Conservation (phyloP, 2,329 filamentous ascomycete genomes). For the Ceratocystis cacaofunesta region DNA sequence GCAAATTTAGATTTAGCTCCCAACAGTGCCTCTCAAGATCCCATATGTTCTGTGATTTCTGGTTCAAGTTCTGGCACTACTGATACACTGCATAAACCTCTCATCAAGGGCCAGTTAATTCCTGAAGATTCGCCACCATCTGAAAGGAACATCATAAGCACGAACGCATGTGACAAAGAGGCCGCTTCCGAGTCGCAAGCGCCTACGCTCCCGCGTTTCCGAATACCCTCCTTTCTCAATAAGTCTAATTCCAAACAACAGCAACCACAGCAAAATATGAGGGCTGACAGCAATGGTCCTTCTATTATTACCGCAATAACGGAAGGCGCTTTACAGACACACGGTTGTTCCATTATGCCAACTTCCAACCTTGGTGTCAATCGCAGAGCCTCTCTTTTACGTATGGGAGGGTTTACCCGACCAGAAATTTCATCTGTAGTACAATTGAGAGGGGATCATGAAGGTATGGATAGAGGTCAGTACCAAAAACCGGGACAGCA, state of each 20-base stretch:
- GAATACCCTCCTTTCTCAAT: not conserved
- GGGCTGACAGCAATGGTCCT: not conserved
- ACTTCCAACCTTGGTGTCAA: not conserved
- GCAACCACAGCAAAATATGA: not conserved
- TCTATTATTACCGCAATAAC: slow-evolving; percentile 4
- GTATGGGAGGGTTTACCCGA: not conserved
- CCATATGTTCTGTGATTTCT: not conserved
- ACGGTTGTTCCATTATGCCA: not conserved
- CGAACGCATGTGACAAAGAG: not conserved
- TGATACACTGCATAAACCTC: not conserved
- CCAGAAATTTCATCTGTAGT: not conserved
- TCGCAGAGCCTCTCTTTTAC: not conserved
- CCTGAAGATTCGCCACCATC: not conserved
- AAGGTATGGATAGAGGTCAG: not conserved
- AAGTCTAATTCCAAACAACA: not conserved
- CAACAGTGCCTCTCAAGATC: too few relatives aligned
- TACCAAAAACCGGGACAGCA: not conserved
- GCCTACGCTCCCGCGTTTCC: not conserved
- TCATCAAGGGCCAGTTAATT: not conserved
- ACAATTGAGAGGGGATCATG: not conserved
- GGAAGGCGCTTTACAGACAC: not conserved
- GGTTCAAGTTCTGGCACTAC: not conserved
- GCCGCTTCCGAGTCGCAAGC: not conserved
- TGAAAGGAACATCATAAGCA: not conserved
- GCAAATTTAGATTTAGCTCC: too few relatives aligned